Conservation (phyloP, 169 alveolate genomes). For the Cyclospora cayetanensis region DNA sequence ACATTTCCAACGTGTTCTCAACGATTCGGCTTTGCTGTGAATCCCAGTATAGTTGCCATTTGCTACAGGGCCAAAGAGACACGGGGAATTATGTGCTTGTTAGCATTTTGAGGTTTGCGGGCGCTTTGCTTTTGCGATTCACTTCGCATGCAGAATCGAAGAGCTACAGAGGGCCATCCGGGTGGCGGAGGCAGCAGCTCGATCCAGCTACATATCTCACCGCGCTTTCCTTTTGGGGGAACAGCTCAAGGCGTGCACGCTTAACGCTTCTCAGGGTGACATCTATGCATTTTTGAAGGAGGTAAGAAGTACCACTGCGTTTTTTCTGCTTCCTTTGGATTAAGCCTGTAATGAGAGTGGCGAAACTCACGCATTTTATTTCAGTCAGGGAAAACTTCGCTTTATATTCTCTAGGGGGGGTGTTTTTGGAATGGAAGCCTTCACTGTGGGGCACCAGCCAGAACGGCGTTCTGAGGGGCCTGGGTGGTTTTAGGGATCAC, state of each 20-base stretch:
- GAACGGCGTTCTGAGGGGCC: background rate
- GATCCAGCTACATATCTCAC: conserved; percentile 65
- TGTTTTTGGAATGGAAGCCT: background rate
- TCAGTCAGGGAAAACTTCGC: no score
- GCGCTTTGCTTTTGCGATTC: background rate
- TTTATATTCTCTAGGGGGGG: no score
- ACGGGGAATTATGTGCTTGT: no score
- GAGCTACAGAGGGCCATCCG: conserved; percentile 60
- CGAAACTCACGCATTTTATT: no score
- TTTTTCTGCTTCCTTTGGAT: no score
- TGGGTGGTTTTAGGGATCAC: no score
- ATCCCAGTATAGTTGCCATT: no score
- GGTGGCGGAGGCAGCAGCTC: conserved; percentile 70
- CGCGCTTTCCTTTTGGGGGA: conserved; percentile 62
- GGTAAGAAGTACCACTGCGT: background rate
- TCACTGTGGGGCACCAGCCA: background rate
- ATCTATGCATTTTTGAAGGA: conserved; percentile 38
- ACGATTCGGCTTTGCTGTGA: no score
- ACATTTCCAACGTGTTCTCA: no score
- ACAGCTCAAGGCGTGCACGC: conserved; percentile 64
- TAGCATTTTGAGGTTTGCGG: background rate
- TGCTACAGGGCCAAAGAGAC: no score
- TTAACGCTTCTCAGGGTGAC: background rate
- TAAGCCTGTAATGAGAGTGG: no score
- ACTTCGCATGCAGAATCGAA: conserved; percentile 33